Evolutionary conservation across 2,329 filamentous ascomycete species (phyloP).

Genomic region (Rutstroemia sp.): DNA sequence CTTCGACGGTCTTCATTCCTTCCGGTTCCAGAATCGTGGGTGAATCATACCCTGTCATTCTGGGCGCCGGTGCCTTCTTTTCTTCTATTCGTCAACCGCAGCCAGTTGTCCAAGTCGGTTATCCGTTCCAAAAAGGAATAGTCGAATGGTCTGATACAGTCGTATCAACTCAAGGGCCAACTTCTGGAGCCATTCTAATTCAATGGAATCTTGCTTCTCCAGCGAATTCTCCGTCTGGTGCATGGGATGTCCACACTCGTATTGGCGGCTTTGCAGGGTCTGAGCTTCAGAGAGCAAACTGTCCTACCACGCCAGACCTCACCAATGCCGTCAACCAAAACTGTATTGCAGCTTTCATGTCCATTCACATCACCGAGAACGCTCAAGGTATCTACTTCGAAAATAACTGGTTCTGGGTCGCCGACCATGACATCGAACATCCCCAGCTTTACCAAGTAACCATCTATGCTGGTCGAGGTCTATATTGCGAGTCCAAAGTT

Average conservation of each 20-base stretch:
- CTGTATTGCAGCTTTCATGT: constrained; percentile 31
- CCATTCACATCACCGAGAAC: constrained; percentile 28
- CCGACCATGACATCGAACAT: constrained; percentile 36
- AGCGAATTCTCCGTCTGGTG: constrained; percentile 41
- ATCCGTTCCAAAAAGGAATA: constrained; percentile 48
- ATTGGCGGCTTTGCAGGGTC: constrained; percentile 36
- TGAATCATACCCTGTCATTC: constrained; percentile 37
- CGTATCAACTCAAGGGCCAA: constrained; percentile 49
- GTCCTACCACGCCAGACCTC: constrained; percentile 46
- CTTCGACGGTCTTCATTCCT: constrained; percentile 40
- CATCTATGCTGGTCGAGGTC: constrained; percentile 41
- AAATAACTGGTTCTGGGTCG: constrained; percentile 43
- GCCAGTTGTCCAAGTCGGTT: constrained; percentile 45
- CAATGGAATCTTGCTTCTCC: constrained; percentile 53
- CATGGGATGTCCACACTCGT: constrained; percentile 39
- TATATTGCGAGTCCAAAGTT: constrained; percentile 38
- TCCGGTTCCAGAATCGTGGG: constrained; percentile 34
- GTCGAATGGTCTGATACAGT: constrained; percentile 59
- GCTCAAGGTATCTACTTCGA: constrained; percentile 41
- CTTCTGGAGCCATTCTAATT: constrained; percentile 54
- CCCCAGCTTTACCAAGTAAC: constrained; percentile 46
- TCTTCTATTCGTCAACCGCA: constrained; percentile 36
- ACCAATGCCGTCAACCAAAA: constrained; percentile 23
- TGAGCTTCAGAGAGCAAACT: constrained; percentile 15
- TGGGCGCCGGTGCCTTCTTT: constrained; percentile 36